Conservation (phyloP, 768 basidiomycete species). For the Sporobolomyces phaffii region DNA sequence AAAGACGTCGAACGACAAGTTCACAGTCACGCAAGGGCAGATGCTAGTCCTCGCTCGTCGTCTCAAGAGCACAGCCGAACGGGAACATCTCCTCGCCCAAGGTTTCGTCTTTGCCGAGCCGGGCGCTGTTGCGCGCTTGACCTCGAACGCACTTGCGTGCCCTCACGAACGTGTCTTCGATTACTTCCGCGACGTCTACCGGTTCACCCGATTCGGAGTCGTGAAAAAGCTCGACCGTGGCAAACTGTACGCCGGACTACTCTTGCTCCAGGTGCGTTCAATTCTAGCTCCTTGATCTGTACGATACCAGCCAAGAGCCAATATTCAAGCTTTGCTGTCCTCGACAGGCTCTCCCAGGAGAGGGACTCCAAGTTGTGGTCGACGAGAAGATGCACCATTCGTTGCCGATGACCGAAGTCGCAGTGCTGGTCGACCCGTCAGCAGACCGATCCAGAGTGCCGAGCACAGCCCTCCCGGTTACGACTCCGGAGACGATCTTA, state of each 20-base stretch:
- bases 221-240: slow-evolving; percentile 24
- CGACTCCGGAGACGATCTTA: slow-evolving; percentile 11
- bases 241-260: slow-evolving; percentile 24
- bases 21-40: slow-evolving; percentile 34
- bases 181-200: slow-evolving; percentile 34
- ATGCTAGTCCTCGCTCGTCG: slow-evolving; percentile 35
- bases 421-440: slow-evolving; percentile 6
- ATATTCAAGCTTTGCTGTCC: not conserved
- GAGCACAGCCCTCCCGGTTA: not conserved
- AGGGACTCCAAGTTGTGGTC: slow-evolving; percentile 33
- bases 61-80: slow-evolving; percentile 25
- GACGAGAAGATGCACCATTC: slow-evolving; percentile 34
- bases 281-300: not conserved
- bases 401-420: slow-evolving; percentile 33
- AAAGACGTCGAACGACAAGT: slow-evolving; percentile 25
- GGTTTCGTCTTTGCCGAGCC: slow-evolving; percentile 36
- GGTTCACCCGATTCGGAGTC: slow-evolving; percentile 30
- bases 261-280: slow-evolving; percentile 23
- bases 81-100: slow-evolving; percentile 24
- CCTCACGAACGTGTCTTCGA: slow-evolving; percentile 29
- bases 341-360: slow-evolving; percentile 24
- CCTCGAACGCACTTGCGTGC: slow-evolving; percentile 29
- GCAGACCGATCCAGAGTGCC: not conserved
- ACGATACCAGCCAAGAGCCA: too few species aligned
- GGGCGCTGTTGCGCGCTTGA: slow-evolving; percentile 19